A percentile compares a stretch with the other conserved stretches of the same genome.
Evolutionary conservation across 148 eudicot genomes (phyloP).

Genomic region (Diospyros kaki): DNA sequence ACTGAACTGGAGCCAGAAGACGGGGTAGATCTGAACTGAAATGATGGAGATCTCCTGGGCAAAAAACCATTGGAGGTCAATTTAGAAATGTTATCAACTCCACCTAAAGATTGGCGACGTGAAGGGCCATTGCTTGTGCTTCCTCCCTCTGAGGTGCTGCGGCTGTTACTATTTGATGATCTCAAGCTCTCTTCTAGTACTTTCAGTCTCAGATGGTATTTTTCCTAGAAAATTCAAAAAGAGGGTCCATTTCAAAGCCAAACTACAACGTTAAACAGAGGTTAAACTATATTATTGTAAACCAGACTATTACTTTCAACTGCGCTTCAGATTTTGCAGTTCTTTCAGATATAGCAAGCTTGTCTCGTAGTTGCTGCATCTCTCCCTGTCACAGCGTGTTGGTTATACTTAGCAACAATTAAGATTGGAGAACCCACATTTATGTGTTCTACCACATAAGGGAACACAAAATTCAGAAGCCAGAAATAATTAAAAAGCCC

Average conservation of each 20-base stretch:
- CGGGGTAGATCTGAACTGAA: constrained; percentile 31
- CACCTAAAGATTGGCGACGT: constrained; percentile 63
- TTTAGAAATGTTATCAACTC: constrained; percentile 53
- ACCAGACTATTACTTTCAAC: constrained; percentile 38
- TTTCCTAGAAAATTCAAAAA: constrained; percentile 36
- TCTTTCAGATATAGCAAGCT: constrained; percentile 54
- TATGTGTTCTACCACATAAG: not conserved
- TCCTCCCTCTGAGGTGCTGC: constrained; percentile 35
- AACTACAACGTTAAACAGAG: not conserved
- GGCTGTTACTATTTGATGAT: constrained; percentile 31
- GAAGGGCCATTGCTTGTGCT: constrained; percentile 39
- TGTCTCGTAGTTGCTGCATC: constrained; percentile 65
- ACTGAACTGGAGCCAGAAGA: constrained; percentile 47
- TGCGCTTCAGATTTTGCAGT: constrained; percentile 65
- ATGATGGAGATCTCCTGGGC: constrained; percentile 59
- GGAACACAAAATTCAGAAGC: not conserved
- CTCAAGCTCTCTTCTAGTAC: constrained; percentile 65
- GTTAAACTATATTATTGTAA: not conserved
- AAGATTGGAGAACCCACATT: not conserved
- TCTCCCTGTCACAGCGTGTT: constrained; percentile 44
- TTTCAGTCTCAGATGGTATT: constrained; percentile 52
- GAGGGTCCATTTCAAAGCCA: not conserved
- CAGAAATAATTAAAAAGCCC: not conserved
- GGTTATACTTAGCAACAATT: not conserved
- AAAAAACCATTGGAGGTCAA: constrained; percentile 56